These are phyloP conservation scores for Jasminum sambac DNA, from an alignment of 257 asterid genomes.

Conservation along the genomic window DNA sequence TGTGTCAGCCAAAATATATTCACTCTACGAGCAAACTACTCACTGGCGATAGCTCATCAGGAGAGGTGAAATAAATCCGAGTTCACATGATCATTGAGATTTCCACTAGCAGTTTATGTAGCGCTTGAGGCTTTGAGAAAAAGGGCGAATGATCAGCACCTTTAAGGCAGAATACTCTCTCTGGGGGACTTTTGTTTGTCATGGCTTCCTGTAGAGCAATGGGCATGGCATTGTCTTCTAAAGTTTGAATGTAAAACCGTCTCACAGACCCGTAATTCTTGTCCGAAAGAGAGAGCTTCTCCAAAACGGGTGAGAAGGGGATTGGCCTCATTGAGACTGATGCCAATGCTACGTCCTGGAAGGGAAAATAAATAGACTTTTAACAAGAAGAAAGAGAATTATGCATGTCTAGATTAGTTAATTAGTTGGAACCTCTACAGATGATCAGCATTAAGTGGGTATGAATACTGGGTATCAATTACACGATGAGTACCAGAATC, in stretches of 20 bases:
- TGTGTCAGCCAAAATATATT: background rate
- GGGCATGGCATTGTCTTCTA: conserved; percentile 90
- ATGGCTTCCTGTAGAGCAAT: conserved; percentile 66
- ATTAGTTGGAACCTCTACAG: too few species aligned
- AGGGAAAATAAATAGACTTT: conserved; percentile 19
- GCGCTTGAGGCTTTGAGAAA: conserved; percentile 96
- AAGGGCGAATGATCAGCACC: conserved; percentile 98
- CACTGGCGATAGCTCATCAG: background rate
- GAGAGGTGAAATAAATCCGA: background rate
- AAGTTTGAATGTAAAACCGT: conserved; percentile 72
- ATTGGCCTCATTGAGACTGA: conserved; percentile 93
- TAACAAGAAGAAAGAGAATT: conserved; percentile 5
- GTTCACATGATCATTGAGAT: conserved; percentile 61
- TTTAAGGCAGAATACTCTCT: conserved; percentile 67
- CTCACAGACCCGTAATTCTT: conserved; percentile 75
- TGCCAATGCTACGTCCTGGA: conserved; percentile 94
- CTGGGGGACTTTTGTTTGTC: conserved; percentile 67
- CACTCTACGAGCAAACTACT: background rate
- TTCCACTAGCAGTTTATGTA: conserved; percentile 76
- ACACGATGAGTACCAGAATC: too few species aligned
- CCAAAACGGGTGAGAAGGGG: conserved; percentile 83
- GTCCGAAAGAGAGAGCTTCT: conserved; percentile 81
- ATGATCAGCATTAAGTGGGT: too few species aligned
- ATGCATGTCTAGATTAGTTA: too few species aligned
- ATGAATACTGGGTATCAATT: too few species aligned